Conservation (phyloP, 139 green algal genomes). For the Chlamydomonas urium region DNA sequence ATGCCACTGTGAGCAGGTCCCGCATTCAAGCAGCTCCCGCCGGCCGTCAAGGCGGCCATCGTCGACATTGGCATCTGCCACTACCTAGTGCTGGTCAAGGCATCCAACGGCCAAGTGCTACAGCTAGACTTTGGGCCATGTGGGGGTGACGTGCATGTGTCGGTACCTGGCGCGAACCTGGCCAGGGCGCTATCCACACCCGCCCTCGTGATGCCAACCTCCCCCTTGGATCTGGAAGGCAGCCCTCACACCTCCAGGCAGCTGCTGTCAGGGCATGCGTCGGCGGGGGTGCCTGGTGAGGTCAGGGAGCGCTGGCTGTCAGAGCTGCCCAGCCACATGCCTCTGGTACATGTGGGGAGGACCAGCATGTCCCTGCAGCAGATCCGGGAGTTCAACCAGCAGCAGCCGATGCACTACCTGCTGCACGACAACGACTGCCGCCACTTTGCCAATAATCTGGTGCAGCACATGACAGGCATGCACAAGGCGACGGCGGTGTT, state of each 20-base stretch:
- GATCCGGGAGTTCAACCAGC: constrained; percentile 7
- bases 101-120: constrained; percentile 29
- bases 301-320: neutral
- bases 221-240: no score
- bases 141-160: constrained; percentile 36
- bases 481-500: neutral
- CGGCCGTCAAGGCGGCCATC: constrained; percentile 24
- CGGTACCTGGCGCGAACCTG: neutral
- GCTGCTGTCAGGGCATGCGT: no score
- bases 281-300: neutral
- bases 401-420: neutral
- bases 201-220: no score
- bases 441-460: constrained; percentile 17
- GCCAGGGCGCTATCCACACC: no score
- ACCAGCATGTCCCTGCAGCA: constrained; percentile 29
- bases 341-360: constrained; percentile 9
- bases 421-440: constrained; percentile 20
- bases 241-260: no score
- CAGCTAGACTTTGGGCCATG: constrained; percentile 55
- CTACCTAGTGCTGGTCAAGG: constrained; percentile 46
- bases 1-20: neutral
- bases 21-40: constrained; percentile 28
- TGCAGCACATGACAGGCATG: neutral
- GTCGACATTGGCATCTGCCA: constrained; percentile 46
- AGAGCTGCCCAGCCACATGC: neutral